Conservation (phyloP, 2,329 filamentous ascomycete genomes). For the Colletotrichum tropicale region DNA sequence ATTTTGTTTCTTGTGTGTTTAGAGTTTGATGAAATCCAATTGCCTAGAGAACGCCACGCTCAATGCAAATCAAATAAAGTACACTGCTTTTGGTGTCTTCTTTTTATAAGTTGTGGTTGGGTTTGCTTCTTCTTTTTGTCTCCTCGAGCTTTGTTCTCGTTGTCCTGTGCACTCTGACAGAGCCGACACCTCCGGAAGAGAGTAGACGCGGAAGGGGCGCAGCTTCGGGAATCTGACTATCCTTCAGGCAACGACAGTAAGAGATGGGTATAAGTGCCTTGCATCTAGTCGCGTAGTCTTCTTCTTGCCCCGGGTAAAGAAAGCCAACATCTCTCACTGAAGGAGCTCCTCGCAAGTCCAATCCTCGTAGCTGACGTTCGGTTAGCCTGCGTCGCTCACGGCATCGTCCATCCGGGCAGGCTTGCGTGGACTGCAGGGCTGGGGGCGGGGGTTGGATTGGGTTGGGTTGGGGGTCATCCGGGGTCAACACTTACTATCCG, state of each 20-base stretch:
- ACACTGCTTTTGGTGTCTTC: slow-evolving; percentile 10
- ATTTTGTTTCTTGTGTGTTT: background rate
- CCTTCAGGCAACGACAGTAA: slow-evolving; percentile 10
- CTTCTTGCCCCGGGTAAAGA: background rate
- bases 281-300: slow-evolving; percentile 15
- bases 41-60: slow-evolving; percentile 20
- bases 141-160: background rate
- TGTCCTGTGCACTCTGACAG: background rate
- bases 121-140: background rate
- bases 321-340: slow-evolving; percentile 41
- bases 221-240: slow-evolving; percentile 5
- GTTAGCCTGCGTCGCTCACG: slow-evolving; percentile 22
- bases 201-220: background rate
- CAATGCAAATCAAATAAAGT: slow-evolving; percentile 15
- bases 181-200: background rate
- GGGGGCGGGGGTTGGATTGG: background rate
- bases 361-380: slow-evolving; percentile 82
- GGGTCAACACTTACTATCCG: slow-evolving; percentile 75
- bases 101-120: background rate
- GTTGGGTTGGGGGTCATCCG: background rate
- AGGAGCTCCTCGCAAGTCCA: slow-evolving; percentile 98
- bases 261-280: slow-evolving; percentile 21
- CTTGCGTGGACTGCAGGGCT: background rate
- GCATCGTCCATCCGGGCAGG: background rate
- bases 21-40: slow-evolving; percentile 6